Conservation (phyloP, 2,329 filamentous ascomycete genomes). For the Ustulina deusta region DNA sequence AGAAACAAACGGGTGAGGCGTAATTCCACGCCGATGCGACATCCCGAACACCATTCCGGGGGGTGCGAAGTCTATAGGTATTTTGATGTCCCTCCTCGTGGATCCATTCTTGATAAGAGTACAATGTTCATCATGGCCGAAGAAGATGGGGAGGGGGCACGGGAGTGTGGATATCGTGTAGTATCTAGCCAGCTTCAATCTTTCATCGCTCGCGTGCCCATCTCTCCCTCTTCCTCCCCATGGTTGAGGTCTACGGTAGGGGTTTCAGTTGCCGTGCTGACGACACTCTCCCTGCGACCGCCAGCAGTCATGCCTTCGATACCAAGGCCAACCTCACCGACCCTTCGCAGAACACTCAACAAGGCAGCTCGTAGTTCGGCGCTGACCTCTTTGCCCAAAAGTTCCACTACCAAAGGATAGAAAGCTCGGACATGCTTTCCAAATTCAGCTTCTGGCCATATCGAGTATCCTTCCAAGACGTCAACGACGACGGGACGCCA, state of each 20-base stretch:
- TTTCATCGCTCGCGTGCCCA: slow-evolving; percentile 34
- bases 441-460: slow-evolving; percentile 85
- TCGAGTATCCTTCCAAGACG: slow-evolving; percentile 91
- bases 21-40: slow-evolving; percentile 10
- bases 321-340: slow-evolving; percentile 80
- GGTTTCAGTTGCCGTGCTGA: slow-evolving; percentile 50
- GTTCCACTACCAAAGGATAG: slow-evolving; percentile 85
- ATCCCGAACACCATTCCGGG: slow-evolving; percentile 18
- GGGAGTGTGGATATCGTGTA: background rate
- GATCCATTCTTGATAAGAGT: slow-evolving; percentile 14
- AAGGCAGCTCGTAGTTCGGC: slow-evolving; percentile 82
- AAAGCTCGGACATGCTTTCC: slow-evolving; percentile 82
- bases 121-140: slow-evolving; percentile 9
- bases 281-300: slow-evolving; percentile 56
- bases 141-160: background rate
- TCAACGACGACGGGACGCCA: slow-evolving; percentile 98
- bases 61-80: slow-evolving; percentile 18
- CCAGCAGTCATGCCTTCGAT: slow-evolving; percentile 62
- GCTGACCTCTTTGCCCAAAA: slow-evolving; percentile 85
- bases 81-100: background rate
- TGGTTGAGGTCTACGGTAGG: slow-evolving; percentile 31
- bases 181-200: slow-evolving; percentile 17
- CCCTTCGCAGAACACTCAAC: slow-evolving; percentile 79
- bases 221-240: slow-evolving; percentile 44
- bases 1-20: slow-evolving; percentile 14